phyloP scores from a whole-genome alignment of 2,329 filamentous ascomycete genomes.

The Fusarium sp. region DNA sequence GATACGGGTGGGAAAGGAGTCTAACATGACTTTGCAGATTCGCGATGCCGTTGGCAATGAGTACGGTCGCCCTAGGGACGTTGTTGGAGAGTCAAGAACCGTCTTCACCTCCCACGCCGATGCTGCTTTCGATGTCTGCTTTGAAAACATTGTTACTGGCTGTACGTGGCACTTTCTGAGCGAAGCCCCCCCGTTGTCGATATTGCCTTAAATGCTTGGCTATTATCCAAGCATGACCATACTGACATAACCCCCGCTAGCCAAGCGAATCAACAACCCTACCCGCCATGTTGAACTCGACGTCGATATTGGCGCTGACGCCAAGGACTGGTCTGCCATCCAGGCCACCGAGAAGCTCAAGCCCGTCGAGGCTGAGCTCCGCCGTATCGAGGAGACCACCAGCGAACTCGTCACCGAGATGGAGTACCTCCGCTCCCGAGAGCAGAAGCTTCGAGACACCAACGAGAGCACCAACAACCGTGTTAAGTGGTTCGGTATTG shows the following conservation, averaged over 20 bases:
- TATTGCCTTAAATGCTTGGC: slow-evolving; percentile 16
- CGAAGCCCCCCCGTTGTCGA: not conserved
- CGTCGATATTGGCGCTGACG: slow-evolving; percentile 95
- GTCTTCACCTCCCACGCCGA: slow-evolving; percentile 94
- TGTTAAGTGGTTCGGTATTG: slow-evolving; percentile 98
- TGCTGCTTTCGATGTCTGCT: slow-evolving; percentile 95
- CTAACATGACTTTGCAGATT: slow-evolving; percentile 67
- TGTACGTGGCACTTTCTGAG: slow-evolving; percentile 61
- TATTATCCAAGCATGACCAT: not conserved
- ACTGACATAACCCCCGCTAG: slow-evolving; percentile 28
- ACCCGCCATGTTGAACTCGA: slow-evolving; percentile 86
- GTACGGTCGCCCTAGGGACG: slow-evolving; percentile 89
- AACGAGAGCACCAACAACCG: slow-evolving; percentile 99
- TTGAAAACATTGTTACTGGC: slow-evolving; percentile 81
- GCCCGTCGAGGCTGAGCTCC: slow-evolving; percentile 93
- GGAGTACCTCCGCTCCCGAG: slow-evolving; percentile 89
- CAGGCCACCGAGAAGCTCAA: slow-evolving; percentile 97
- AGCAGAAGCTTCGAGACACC: slow-evolving; percentile 96
- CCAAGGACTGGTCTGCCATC: slow-evolving; percentile 97
- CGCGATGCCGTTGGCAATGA: slow-evolving; percentile 95
- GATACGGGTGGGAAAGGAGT: slow-evolving; percentile 4
- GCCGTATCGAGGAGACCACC: slow-evolving; percentile 90
- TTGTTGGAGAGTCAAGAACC: slow-evolving; percentile 89
- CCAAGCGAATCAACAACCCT: slow-evolving; percentile 50
- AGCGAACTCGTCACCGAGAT: slow-evolving; percentile 90